Evolutionary conservation across 306 rosid species (phyloP), one percentile per base, ranked within the genome.

Genomic region (Fragaria vesca): DNA sequence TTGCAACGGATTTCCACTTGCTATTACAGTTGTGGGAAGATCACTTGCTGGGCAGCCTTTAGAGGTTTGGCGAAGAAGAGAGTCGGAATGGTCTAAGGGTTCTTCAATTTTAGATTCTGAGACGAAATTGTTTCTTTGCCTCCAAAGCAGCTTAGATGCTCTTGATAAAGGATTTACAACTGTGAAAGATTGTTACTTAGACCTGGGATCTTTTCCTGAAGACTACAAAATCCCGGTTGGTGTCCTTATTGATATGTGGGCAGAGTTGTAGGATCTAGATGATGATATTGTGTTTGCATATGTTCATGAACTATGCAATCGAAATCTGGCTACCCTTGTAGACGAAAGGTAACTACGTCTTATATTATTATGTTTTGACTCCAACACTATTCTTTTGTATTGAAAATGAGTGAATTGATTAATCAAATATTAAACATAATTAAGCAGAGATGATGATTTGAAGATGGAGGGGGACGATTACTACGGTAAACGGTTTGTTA

Each of bases 191-290:
- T 76, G 89, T 72, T 90, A 88, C 78, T 16, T 52, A 69, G 90
- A 90, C 80, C 63, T 91, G 16, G 79, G 89, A 67, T 82, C 83
- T 24, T 91, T 91, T 81, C 93, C 92, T 12, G 89, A 85, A 73
- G 90, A 78, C 47, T 84, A 85, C 16, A 77, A 75, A 81, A 89
- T 89, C 50, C 85, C 79, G 52, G 88, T 74, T 13, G 52, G 82
- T 57, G 76, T 80, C 28, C 88, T 91, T 50, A 40, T 91, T 69
- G 93, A 89, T 77, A 86, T 89, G 54, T 89, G 88, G 86, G 78
- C 80, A 8, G 90, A 86, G 76, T 62, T 87, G 63, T 80, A 58
- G 58, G 78, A 70, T n/a, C 66, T 84, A 26, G 78, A 71, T 40
- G 86, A 83, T 45, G 86, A 85, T 69, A 85, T 1, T 69, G 5